These are phyloP conservation scores for Anisodus tanguticus DNA, from an alignment of 257 asterid genomes.

Conservation along the genomic window DNA sequence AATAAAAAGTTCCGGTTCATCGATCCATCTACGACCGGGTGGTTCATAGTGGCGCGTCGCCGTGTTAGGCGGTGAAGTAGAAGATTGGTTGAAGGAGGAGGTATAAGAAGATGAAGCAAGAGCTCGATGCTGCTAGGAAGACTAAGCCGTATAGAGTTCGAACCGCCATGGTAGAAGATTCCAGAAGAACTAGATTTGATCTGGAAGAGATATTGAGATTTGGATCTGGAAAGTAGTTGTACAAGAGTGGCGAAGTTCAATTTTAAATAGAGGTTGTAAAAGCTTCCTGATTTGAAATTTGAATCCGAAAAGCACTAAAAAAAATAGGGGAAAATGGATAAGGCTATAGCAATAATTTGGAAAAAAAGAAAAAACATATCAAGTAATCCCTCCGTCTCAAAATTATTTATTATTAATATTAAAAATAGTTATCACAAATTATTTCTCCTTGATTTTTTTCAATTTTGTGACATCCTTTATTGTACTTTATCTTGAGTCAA, in stretches of 20 bases:
- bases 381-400: too few relatives aligned
- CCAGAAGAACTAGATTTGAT: neutral
- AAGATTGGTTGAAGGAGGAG: slow-evolving; percentile 61
- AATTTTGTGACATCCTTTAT: too few relatives aligned
- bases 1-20: slow-evolving; percentile 9
- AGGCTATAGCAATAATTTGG: neutral
- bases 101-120: slow-evolving; percentile 58
- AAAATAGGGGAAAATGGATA: neutral
- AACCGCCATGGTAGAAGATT: slow-evolving; percentile 39
- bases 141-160: slow-evolving; percentile 54
- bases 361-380: too few relatives aligned
- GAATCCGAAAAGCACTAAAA: neutral
- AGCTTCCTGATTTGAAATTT: neutral
- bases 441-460: too few relatives aligned
- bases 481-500: too few relatives aligned
- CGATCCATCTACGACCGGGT: neutral
- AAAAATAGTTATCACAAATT: too few relatives aligned
- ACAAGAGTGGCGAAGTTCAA: neutral
- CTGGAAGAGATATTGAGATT: neutral
- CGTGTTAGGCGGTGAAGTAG: slow-evolving; percentile 49
- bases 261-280: neutral
- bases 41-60: slow-evolving; percentile 16
- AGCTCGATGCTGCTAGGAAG: slow-evolving; percentile 53
- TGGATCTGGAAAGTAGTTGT: neutral
- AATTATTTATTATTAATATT: too few relatives aligned